These are phyloP conservation scores for Liquidambar formosana DNA, from an alignment of 164 flowering plant species.

Conservation along the genomic window DNA sequence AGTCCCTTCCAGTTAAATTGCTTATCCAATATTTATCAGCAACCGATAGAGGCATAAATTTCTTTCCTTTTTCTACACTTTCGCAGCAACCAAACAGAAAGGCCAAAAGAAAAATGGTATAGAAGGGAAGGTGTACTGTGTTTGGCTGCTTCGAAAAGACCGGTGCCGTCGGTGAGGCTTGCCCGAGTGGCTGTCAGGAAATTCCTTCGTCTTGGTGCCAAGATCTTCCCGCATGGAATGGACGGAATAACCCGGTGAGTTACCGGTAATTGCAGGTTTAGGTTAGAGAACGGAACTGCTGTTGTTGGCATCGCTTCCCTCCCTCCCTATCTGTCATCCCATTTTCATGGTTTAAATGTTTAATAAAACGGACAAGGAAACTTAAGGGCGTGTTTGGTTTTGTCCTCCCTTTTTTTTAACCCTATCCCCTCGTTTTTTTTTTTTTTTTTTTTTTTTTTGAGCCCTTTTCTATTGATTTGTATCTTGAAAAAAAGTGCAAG, in stretches of 20 bases:
- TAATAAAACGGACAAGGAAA: not conserved
- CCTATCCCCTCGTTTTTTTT: too few relatives aligned
- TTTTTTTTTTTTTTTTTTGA: too few relatives aligned
- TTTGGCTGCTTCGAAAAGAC: constrained; percentile 33
- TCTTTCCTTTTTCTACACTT: too few relatives aligned
- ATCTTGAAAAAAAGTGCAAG: too few relatives aligned
- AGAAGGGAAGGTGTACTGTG: constrained; percentile 17
- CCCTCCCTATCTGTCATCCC: not conserved
- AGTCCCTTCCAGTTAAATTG: too few relatives aligned
- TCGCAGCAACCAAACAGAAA: not conserved
- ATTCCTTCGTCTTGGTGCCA: not conserved
- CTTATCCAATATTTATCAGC: too few relatives aligned
- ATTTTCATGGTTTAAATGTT: not conserved
- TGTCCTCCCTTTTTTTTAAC: too few relatives aligned
- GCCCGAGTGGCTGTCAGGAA: not conserved
- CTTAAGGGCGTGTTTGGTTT: too few relatives aligned
- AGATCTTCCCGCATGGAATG: not conserved
- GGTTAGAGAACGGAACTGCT: not conserved
- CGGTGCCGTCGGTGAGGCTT: constrained; percentile 15
- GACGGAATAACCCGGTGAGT: not conserved
- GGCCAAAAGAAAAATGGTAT: not conserved
- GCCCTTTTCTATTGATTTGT: too few relatives aligned
- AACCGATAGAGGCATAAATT: too few relatives aligned
- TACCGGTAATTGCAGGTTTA: not conserved
- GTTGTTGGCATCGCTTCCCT: not conserved